Conservation (phyloP, 441 rosid species). For the Hura crepitans region DNA sequence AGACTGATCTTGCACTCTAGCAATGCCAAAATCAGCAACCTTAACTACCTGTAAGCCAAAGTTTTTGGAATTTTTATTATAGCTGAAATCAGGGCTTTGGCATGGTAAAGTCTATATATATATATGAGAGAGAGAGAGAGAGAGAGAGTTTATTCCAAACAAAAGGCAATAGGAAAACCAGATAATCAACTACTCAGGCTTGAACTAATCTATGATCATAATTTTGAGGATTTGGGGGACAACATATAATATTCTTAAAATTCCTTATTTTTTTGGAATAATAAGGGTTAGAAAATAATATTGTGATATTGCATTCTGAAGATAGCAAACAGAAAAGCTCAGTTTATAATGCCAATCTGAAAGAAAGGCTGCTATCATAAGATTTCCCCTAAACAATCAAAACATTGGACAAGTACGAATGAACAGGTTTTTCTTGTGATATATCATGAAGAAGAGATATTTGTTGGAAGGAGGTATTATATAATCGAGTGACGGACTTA, state of each 20-base stretch:
- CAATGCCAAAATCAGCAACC: slow-evolving; percentile 76
- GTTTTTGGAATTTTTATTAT: slow-evolving; percentile 13
- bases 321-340: too few relatives aligned
- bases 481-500: background rate
- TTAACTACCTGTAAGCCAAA: slow-evolving; percentile 48
- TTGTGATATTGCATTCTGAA: too few relatives aligned
- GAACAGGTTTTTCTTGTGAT: background rate
- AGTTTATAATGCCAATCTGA: background rate
- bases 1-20: slow-evolving; percentile 56
- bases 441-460: background rate
- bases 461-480: too few relatives aligned
- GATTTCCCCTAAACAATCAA: background rate
- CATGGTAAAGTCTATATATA: background rate
- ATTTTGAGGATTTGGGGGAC: background rate
- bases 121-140: too few relatives aligned
- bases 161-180: slow-evolving; percentile 5
- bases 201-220: background rate
- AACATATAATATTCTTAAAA: background rate
- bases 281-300: background rate
- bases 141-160: background rate
- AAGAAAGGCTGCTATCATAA: background rate
- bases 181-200: background rate
- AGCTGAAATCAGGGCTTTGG: background rate
- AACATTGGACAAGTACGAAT: background rate
- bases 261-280: background rate